Evolutionary conservation across 148 eudicot genomes (phyloP).

Genomic region (Arctostaphylos glauca): DNA sequence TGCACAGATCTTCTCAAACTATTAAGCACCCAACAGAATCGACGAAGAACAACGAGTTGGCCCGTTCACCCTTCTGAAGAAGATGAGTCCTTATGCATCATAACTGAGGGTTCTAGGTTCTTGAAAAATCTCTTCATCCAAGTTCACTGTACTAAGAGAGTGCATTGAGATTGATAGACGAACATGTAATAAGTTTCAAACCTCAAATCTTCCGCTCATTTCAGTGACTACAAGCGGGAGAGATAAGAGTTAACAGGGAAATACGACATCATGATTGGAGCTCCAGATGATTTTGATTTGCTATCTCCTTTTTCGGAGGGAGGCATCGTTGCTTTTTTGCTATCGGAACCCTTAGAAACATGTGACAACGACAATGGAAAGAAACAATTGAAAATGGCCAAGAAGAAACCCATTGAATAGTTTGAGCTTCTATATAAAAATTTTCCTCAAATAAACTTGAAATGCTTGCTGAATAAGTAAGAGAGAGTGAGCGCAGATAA

Average conservation of each 20-base stretch:
- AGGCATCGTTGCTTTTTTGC: neutral
- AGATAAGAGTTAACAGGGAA: neutral
- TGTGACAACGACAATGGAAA: neutral
- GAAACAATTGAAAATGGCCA: neutral
- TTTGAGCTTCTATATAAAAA: neutral
- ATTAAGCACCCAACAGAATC: too few species aligned
- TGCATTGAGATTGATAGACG: too few species aligned
- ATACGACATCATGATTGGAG: neutral
- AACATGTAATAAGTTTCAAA: too few species aligned
- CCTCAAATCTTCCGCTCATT: neutral
- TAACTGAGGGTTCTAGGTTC: too few species aligned
- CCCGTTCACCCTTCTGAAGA: too few species aligned
- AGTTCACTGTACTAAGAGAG: too few species aligned
- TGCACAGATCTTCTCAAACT: too few species aligned
- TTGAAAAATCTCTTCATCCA: too few species aligned
- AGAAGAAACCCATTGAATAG: neutral
- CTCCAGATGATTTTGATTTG: neutral
- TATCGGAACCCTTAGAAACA: neutral
- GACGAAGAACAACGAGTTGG: too few species aligned
- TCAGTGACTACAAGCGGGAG: conserved; percentile 5
- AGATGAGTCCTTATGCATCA: too few species aligned
- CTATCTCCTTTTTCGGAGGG: neutral
- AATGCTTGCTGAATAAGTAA: neutral
- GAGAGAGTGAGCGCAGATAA: neutral
- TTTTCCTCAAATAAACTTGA: neutral